phyloP scores from a whole-genome alignment of 805 yeast species.

The Ogataea trehalophila region DNA sequence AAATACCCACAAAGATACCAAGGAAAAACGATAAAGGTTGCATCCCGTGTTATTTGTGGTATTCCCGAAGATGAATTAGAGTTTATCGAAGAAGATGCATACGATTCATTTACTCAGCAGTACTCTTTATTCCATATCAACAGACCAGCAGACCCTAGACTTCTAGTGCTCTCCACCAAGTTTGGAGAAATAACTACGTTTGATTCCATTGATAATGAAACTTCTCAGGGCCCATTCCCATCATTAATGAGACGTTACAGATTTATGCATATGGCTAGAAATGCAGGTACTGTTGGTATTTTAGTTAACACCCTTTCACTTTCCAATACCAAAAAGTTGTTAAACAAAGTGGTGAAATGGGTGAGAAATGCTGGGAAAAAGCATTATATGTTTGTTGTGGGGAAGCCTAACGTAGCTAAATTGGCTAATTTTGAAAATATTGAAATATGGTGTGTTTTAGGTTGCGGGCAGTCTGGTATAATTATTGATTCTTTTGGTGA shows the following conservation, averaged over 20 bases:
- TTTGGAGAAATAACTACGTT: constrained; percentile 51
- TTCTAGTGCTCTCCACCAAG: constrained; percentile 68
- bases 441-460: constrained; percentile 91
- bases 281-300: constrained; percentile 90
- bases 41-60: constrained; percentile 31
- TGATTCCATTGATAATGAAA: constrained; percentile 35
- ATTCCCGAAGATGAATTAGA: constrained; percentile 16
- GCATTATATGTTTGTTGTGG: constrained; percentile 91
- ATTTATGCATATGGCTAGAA: constrained; percentile 81
- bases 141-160: constrained; percentile 71
- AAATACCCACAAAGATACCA: constrained; percentile 1
- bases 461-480: constrained; percentile 93
- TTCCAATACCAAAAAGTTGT: constrained; percentile 61
- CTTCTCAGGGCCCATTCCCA: constrained; percentile 61
- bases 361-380: constrained; percentile 79
- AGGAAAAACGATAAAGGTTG: constrained; percentile 17
- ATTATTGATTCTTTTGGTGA: constrained; percentile 74
- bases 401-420: constrained; percentile 96
- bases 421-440: constrained; percentile 93
- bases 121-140: constrained; percentile 67
- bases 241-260: constrained; percentile 80
- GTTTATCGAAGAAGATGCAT: constrained; percentile 24
- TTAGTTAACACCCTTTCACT: constrained; percentile 86
- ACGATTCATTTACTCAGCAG: constrained; percentile 32
- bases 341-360: constrained; percentile 55